A percentile compares a stretch with the other conserved stretches of the same genome.
These are phyloP conservation scores for Paramecium octaurelia DNA, from an alignment of 73 alveolate genomes.

Conservation along the genomic window DNA sequence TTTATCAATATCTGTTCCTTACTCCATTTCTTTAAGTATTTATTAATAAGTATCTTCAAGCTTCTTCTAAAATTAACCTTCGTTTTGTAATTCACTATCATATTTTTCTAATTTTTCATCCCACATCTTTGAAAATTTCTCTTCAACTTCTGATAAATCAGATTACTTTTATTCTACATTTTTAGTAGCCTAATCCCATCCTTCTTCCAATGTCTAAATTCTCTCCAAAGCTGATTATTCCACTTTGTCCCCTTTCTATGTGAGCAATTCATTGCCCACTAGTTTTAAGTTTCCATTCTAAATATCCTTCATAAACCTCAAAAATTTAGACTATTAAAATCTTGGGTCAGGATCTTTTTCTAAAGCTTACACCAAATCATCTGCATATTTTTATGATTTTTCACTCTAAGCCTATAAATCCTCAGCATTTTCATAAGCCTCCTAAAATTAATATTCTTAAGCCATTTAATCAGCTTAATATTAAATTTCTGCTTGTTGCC, in stretches of 20 bases:
- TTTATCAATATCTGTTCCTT: background rate
- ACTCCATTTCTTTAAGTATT: background rate
- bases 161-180: background rate
- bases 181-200: background rate
- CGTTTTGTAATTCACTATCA: background rate
- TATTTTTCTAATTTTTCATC: slow-evolving; percentile 5
- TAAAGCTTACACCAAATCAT: background rate
- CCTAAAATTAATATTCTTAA: slow-evolving; percentile 19
- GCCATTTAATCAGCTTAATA: slow-evolving; percentile 41
- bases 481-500: background rate
- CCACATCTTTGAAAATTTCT: slow-evolving; percentile 21
- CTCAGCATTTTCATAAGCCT: slow-evolving; percentile 42
- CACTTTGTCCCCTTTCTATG: background rate
- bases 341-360: slow-evolving; percentile 38
- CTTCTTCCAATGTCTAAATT: background rate
- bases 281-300: background rate
- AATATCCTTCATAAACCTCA: background rate
- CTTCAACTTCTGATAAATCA: background rate
- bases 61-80: background rate
- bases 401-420: background rate
- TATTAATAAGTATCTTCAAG: slow-evolving; percentile 10
- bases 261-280: background rate
- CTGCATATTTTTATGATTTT: background rate
- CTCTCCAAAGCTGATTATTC: slow-evolving; percentile 38
- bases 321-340: slow-evolving; percentile 29